Evolutionary conservation across 371 early-diverging fungal genomes (phyloP).

Genomic region (Apophysomyces trapeziformis): DNA sequence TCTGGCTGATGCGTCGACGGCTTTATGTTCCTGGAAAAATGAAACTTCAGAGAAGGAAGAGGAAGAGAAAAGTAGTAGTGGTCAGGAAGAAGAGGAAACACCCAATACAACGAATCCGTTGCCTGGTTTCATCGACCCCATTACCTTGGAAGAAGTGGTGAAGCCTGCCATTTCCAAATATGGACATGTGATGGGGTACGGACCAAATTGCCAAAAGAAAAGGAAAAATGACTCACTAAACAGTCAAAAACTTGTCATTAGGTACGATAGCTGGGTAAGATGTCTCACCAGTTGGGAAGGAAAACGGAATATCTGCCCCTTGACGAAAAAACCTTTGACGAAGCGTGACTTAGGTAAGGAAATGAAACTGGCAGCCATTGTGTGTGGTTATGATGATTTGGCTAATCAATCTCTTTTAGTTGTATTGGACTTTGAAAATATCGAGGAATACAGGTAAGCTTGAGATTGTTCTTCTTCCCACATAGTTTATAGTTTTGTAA

Average conservation of each 20-base stretch:
- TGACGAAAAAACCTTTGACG: conserved; percentile 85
- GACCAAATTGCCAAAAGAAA: not conserved
- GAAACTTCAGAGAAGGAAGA: conserved; percentile 19
- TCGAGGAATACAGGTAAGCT: conserved; percentile 70
- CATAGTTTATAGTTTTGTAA: not conserved
- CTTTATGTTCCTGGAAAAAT: conserved; percentile 8
- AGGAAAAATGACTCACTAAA: not conserved
- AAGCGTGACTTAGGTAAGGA: conserved; percentile 74
- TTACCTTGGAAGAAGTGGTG: conserved; percentile 81
- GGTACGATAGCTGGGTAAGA: conserved; percentile 83
- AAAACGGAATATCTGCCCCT: conserved; percentile 79
- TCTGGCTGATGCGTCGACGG: conserved; percentile 11
- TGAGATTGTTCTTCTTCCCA: not conserved
- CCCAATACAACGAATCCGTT: conserved; percentile 70
- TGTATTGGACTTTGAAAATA: conserved; percentile 80
- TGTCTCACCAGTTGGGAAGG: conserved; percentile 75
- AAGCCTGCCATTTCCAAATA: conserved; percentile 91
- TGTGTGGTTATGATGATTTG: not conserved
- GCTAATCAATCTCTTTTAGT: conserved; percentile 31
- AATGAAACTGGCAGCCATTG: not conserved
- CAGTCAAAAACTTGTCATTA: not conserved
- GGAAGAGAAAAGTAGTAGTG: conserved; percentile 14
- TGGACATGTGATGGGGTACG: conserved; percentile 85
- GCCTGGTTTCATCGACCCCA: conserved; percentile 87
- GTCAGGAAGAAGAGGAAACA: conserved; percentile 18